Percentiles rank a stretch among this genome's conserved stretches.
Conservation (phyloP, 2,329 filamentous ascomycete species). For the Pseudogymnoascus sp. region DNA sequence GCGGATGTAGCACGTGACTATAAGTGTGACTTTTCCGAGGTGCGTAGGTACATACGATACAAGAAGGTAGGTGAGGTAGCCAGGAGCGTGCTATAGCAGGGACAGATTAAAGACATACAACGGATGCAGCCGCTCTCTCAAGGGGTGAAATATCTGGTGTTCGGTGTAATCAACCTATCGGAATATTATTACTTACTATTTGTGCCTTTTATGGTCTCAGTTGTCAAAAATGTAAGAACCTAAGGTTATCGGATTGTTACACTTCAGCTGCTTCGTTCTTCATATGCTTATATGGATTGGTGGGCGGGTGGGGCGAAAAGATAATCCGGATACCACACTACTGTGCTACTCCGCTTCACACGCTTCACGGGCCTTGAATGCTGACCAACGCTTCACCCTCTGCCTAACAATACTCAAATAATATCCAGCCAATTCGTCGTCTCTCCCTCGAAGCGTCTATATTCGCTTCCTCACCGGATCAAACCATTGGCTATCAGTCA, state of each 20-base stretch:
- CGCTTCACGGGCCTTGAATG: no score
- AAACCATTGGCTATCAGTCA: neutral
- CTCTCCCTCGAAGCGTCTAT: neutral
- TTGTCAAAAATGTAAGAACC: neutral
- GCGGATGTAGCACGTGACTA: neutral
- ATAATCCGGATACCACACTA: neutral
- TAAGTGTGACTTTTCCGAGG: no score
- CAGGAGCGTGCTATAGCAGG: neutral
- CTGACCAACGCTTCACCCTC: neutral
- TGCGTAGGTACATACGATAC: no score
- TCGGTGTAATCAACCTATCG: neutral
- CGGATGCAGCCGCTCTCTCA: neutral
- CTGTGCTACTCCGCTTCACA: neutral
- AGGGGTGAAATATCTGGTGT: neutral
- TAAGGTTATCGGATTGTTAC: slow-evolving; percentile 1
- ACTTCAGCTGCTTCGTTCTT: neutral
- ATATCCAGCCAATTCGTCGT: neutral
- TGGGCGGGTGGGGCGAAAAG: neutral
- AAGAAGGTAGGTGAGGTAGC: neutral
- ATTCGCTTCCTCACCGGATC: no score
- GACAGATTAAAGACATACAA: neutral
- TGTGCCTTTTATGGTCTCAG: neutral
- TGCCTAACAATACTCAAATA: neutral
- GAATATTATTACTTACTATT: neutral
- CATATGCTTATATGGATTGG: neutral